These are phyloP conservation scores for Lichtheimia hyalospora DNA, from an alignment of 371 early-diverging fungal species.

Conservation along the genomic window DNA sequence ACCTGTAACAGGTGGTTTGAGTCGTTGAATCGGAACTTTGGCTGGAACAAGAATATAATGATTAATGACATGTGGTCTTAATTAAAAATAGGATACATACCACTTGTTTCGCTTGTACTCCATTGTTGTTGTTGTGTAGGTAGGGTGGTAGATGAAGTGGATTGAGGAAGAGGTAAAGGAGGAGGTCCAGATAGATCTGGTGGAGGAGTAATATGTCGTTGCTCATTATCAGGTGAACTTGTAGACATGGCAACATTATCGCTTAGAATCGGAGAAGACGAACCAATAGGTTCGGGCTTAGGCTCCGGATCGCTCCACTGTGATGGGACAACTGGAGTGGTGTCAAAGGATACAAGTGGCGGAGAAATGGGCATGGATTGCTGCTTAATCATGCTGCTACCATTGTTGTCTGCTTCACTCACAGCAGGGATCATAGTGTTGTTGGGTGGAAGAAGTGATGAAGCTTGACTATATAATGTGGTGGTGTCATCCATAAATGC, in stretches of 20 bases:
- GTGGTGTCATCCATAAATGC: not conserved
- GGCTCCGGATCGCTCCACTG: slow-evolving; percentile 8
- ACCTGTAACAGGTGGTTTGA: slow-evolving; percentile 24
- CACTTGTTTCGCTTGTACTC: not conserved
- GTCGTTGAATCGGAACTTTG: slow-evolving; percentile 42
- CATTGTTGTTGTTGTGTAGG: no score
- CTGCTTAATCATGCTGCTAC: not conserved
- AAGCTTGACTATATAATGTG: not conserved
- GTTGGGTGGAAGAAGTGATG: not conserved
- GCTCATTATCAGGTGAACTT: slow-evolving; percentile 1
- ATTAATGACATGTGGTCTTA: not conserved
- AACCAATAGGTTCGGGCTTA: not conserved
- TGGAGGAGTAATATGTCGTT: not conserved
- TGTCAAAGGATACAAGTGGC: slow-evolving; percentile 7
- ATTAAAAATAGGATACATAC: not conserved
- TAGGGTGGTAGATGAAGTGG: not conserved
- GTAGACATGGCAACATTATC: not conserved
- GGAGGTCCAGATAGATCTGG: no score
- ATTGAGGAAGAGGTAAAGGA: slow-evolving; percentile 1
- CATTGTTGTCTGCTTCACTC: not conserved
- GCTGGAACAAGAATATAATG: slow-evolving; percentile 10
- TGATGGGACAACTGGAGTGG: slow-evolving; percentile 18
- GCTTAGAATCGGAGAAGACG: no score
- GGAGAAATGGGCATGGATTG: slow-evolving; percentile 10
- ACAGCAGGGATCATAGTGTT: no score